phyloP scores from a whole-genome alignment of 2,329 filamentous ascomycete genomes.

The Aureobasidium vineae region DNA sequence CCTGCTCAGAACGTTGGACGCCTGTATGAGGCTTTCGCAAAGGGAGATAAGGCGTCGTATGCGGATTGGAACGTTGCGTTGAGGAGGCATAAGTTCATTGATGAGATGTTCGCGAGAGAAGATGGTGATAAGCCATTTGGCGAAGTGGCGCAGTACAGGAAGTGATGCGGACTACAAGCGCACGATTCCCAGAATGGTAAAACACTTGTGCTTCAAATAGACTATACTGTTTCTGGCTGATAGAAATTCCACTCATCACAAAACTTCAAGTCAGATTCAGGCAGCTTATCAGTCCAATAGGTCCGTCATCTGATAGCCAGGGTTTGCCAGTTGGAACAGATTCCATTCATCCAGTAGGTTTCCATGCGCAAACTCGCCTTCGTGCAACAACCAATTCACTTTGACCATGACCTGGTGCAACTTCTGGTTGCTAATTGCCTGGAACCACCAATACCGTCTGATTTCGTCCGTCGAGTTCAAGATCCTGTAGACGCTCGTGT shows the following conservation, averaged over 20 bases:
- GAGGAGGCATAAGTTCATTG: conserved; percentile 12
- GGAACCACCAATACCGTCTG: conserved; percentile 11
- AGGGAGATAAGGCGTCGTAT: not conserved
- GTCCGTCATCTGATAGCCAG: not conserved
- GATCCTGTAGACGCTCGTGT: not conserved
- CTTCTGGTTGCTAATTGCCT: conserved; percentile 5
- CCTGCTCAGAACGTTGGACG: conserved; percentile 20
- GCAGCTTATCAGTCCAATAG: too few relatives aligned
- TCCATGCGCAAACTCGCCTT: not conserved
- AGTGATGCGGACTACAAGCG: too few relatives aligned
- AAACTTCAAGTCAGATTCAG: too few relatives aligned
- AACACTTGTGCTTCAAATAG: too few relatives aligned
- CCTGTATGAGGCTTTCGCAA: conserved; percentile 13
- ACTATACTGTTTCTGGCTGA: too few relatives aligned
- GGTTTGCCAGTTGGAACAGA: not conserved
- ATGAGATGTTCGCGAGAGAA: conserved; percentile 9
- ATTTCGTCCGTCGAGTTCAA: not conserved
- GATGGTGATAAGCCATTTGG: conserved; percentile 4
- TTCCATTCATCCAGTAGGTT: not conserved
- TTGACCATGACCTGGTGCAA: conserved; percentile 13
- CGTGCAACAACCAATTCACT: conserved; percentile 4
- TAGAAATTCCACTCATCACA: too few relatives aligned
- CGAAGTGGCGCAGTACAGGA: too few relatives aligned
- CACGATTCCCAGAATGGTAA: too few relatives aligned
- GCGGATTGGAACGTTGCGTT: conserved; percentile 15